Base-by-base conservation (phyloP, 73 alveolate genomes). In the Paramecium primaurelia region DNA sequence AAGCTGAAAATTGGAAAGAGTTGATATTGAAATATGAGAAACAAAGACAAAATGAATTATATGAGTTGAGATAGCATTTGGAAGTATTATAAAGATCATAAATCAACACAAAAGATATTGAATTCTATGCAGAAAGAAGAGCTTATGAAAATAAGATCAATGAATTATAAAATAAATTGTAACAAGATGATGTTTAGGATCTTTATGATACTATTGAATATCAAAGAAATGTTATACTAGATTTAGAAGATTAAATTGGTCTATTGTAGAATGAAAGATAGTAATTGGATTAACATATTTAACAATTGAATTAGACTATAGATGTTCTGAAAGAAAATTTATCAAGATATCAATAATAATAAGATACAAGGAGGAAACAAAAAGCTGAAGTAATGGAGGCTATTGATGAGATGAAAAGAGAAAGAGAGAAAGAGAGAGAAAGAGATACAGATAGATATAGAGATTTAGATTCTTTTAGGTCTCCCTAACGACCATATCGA, bases 61-160 rank as follows among this genome's bases (percentile, higher is more conserved):
- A 22, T 45, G 91, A 80, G 49, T 80, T 80, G 28, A 40, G 91
- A 45, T 47, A 80, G 16, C 73, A 80, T 44, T 80, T 80, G 16
- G 91, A 80, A 26, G 58, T 80, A 80, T 80, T 80, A 11, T 38
- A 80, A 16, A 40, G 91, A 80, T 80, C 71, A 47, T 45, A 80
- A 40, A 80, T 80, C 3, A 45, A 30, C 44, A 80, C 77, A 25
- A 32, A 80, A 80, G 91, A 80, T 45, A 36, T 80, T 8, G 91
- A 80, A 47, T 80, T 80, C 16, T 80, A 42, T 80, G 91, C 91
- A 18, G 91, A 80, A 26, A 40, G 91, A 25, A 42, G 91, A 45
- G 91, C 91, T 45, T 80, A 80, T 80, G 91, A 80, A 80, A 80
- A 80, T 36, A 80, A 42, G 91, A 80, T 80, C 18, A 80, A 80